Conservation (phyloP, 1,284 basidiomycete genomes). For the Lignosus rhinocerotis region DNA sequence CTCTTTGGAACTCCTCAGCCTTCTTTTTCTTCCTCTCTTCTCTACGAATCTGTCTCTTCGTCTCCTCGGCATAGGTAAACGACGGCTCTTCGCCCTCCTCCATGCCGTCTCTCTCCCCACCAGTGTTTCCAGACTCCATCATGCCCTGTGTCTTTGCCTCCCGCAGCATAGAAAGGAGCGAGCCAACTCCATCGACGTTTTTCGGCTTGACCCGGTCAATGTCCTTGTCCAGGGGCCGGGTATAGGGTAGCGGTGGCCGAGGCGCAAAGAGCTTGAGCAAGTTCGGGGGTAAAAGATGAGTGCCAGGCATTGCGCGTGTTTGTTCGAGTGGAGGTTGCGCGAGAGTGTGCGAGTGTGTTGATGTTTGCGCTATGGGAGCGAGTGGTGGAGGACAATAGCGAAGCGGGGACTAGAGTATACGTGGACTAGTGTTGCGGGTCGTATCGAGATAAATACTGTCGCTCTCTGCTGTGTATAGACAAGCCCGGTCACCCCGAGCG, state of each 20-base stretch:
- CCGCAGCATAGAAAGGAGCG: conserved; percentile 70
- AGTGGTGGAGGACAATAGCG: conserved; percentile 10
- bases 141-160: conserved; percentile 75
- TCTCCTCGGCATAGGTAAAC: conserved; percentile 78
- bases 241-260: conserved; percentile 82
- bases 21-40: conserved; percentile 82
- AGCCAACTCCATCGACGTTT: conserved; percentile 72
- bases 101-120: conserved; percentile 60
- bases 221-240: conserved; percentile 82
- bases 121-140: conserved; percentile 40
- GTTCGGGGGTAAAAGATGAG: conserved; percentile 89
- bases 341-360: background rate
- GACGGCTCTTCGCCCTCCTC: conserved; percentile 80
- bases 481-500: conserved; percentile 19
- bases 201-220: conserved; percentile 73
- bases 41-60: conserved; percentile 72
- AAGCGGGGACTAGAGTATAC: conserved; percentile 6
- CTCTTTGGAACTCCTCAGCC: conserved; percentile 77
- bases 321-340: background rate
- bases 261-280: conserved; percentile 94
- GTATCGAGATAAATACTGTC: conserved; percentile 20
- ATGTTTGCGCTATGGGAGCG: background rate
- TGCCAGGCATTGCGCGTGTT: conserved; percentile 63
- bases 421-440: background rate
- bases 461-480: conserved; percentile 14